These are phyloP conservation scores for Acephala macrosclerotiorum DNA, from an alignment of 2,329 filamentous ascomycete species.

Conservation along the genomic window DNA sequence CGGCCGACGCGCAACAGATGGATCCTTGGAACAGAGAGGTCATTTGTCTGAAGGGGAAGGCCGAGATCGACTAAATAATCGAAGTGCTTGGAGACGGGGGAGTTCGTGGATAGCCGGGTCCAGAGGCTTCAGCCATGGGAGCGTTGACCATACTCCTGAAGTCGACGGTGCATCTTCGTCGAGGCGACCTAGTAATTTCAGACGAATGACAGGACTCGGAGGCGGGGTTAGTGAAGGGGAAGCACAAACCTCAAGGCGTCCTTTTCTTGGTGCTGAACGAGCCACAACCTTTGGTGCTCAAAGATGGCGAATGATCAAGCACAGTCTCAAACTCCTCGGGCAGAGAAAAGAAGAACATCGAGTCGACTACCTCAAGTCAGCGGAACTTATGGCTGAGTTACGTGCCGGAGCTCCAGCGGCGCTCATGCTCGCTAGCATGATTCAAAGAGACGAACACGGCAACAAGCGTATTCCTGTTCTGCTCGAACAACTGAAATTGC, in stretches of 20 bases:
- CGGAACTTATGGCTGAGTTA: slow-evolving; percentile 94
- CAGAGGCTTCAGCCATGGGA: slow-evolving; percentile 55
- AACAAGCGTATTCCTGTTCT: slow-evolving; percentile 95
- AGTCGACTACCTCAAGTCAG: slow-evolving; percentile 93
- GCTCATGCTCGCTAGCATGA: slow-evolving; percentile 95
- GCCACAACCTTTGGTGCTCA: slow-evolving; percentile 78
- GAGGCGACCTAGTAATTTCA: slow-evolving; percentile 67
- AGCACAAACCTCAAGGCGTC: slow-evolving; percentile 61
- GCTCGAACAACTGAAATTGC: slow-evolving; percentile 91
- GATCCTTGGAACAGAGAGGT: slow-evolving; percentile 61
- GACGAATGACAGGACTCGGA: slow-evolving; percentile 66
- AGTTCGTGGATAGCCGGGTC: slow-evolving; percentile 57
- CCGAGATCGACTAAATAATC: slow-evolving; percentile 64
- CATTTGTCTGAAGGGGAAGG: slow-evolving; percentile 80
- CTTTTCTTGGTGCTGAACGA: slow-evolving; percentile 68
- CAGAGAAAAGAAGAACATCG: slow-evolving; percentile 83
- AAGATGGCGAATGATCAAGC: slow-evolving; percentile 93
- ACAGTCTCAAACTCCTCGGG: slow-evolving; percentile 80
- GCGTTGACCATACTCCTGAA: slow-evolving; percentile 59
- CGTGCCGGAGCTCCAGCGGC: slow-evolving; percentile 92
- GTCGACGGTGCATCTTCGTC: slow-evolving; percentile 59
- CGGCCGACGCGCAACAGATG: slow-evolving; percentile 70
- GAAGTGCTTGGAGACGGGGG: slow-evolving; percentile 64
- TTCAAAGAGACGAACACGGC: slow-evolving; percentile 94
- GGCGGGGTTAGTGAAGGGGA: slow-evolving; percentile 72